phyloP scores from a whole-genome alignment of 345 rosid species.

The Limnanthes douglasii region DNA sequence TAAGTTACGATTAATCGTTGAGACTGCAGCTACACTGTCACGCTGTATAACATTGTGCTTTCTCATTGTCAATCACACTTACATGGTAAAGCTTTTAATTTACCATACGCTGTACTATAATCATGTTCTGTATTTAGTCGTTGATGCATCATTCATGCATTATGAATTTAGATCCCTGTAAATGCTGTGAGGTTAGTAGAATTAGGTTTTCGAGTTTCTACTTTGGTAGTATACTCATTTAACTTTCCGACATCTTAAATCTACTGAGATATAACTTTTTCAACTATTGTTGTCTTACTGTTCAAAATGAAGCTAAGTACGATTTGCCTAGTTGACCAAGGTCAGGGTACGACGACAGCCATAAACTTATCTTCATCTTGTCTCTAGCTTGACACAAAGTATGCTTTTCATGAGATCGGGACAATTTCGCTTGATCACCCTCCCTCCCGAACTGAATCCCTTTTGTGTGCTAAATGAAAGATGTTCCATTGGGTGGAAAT shows the following conservation, averaged over 20 bases:
- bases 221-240: no score
- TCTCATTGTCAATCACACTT: constrained; percentile 40
- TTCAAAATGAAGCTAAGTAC: neutral
- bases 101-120: neutral
- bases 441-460: no score
- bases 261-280: neutral
- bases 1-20: constrained; percentile 56
- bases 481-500: no score
- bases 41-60: constrained; percentile 65
- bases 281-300: neutral
- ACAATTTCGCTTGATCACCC: neutral
- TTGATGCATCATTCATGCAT: no score
- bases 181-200: no score
- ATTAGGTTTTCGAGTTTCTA: no score
- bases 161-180: no score
- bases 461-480: no score
- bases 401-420: neutral
- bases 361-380: neutral
- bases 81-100: constrained; percentile 36
- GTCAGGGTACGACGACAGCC: neutral
- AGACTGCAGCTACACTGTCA: constrained; percentile 60
- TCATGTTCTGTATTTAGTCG: no score
- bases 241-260: neutral
- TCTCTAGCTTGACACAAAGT: neutral
- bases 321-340: neutral